These are phyloP conservation scores for Trichoderma brevicompactum DNA, from an alignment of 2,329 filamentous ascomycete species.

Conservation along the genomic window DNA sequence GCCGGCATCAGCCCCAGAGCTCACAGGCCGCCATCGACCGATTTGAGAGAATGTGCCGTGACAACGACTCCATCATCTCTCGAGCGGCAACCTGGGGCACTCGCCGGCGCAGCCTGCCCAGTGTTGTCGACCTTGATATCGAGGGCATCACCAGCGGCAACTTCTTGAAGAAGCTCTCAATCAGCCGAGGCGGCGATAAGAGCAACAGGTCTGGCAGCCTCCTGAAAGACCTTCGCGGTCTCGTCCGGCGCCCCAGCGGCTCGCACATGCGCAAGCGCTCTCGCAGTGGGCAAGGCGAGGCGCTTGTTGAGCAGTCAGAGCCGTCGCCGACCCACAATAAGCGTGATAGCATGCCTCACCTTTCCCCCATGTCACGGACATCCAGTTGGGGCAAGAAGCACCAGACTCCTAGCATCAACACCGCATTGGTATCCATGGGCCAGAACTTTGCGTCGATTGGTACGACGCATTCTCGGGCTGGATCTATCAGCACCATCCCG, in stretches of 20 bases:
- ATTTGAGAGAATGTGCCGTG: constrained; percentile 57
- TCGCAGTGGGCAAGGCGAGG: constrained; percentile 46
- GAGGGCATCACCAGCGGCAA: constrained; percentile 63
- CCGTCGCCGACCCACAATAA: constrained; percentile 43
- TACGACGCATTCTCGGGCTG: constrained; percentile 59
- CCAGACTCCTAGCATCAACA: constrained; percentile 61
- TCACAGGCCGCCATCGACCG: constrained; percentile 59
- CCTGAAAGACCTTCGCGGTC: constrained; percentile 55
- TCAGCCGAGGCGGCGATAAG: constrained; percentile 51
- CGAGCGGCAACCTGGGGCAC: constrained; percentile 73
- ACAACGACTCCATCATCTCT: constrained; percentile 63
- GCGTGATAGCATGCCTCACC: constrained; percentile 49
- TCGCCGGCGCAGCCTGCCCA: constrained; percentile 66
- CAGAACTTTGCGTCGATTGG: constrained; percentile 60
- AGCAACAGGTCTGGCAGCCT: constrained; percentile 53
- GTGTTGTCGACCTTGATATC: constrained; percentile 57
- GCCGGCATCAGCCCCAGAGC: constrained; percentile 52
- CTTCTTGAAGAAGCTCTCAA: constrained; percentile 65
- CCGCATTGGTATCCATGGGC: constrained; percentile 60
- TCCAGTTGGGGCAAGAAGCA: constrained; percentile 57
- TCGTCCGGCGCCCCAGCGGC: constrained; percentile 56
- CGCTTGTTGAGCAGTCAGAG: constrained; percentile 31
- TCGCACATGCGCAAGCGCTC: constrained; percentile 52
- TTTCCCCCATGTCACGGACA: constrained; percentile 57
- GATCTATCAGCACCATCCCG: constrained; percentile 60